phyloP scores from a whole-genome alignment of 2,329 filamentous ascomycete species.

The Sordariomycetes sp. region DNA sequence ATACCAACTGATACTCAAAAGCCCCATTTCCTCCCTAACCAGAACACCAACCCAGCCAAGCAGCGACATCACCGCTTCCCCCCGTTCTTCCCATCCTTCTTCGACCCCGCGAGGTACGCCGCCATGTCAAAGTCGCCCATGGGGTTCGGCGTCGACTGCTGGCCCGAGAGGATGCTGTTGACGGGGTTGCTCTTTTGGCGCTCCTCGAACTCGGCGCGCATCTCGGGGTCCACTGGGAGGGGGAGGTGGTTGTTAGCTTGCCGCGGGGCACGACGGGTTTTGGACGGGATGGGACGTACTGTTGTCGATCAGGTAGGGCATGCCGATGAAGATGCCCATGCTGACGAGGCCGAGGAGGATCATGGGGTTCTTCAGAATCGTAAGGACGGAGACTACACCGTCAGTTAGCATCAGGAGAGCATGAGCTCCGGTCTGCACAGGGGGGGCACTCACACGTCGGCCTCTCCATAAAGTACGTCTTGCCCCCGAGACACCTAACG shows the following conservation, averaged over 20 bases:
- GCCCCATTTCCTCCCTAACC: too few species aligned
- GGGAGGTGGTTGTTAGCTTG: not conserved
- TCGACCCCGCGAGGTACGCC: conserved; percentile 45
- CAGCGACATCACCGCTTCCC: conserved; percentile 21
- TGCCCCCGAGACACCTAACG: conserved; percentile 45
- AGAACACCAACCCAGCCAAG: not conserved
- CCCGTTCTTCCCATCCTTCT: conserved; percentile 20
- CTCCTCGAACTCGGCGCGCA: conserved; percentile 82
- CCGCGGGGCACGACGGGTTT: not conserved
- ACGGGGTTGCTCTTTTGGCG: conserved; percentile 68
- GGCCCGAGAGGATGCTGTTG: conserved; percentile 35
- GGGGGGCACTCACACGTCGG: conserved; percentile 50
- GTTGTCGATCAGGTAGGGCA: conserved; percentile 92
- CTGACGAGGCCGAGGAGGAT: conserved; percentile 81
- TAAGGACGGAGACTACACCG: conserved; percentile 57
- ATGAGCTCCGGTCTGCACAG: not conserved
- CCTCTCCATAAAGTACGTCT: conserved; percentile 67
- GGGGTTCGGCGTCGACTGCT: conserved; percentile 22
- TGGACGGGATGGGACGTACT: conserved; percentile 44
- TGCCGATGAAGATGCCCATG: conserved; percentile 73
- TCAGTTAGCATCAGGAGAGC: too few species aligned
- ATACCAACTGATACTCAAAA: too few species aligned
- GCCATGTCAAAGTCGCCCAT: conserved; percentile 49
- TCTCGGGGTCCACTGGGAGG: conserved; percentile 82
- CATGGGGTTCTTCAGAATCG: conserved; percentile 88